These are phyloP conservation scores for Metarhizium brunneum DNA, from an alignment of 2,329 filamentous ascomycete species.

Conservation along the genomic window DNA sequence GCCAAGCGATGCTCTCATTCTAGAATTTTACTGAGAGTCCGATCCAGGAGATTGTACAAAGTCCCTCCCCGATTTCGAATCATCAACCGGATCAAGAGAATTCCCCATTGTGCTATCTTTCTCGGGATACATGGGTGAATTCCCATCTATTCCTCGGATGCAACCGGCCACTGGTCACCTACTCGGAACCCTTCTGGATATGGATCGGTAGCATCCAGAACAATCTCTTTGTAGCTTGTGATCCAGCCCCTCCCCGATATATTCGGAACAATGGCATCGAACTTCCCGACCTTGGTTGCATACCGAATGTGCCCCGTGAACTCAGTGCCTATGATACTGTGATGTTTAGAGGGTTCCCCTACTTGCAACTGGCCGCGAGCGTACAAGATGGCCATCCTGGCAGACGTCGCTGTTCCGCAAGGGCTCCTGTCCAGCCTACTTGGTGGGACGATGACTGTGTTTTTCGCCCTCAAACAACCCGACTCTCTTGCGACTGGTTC, in stretches of 20 bases:
- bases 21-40: too few species aligned
- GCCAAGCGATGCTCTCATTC: too few species aligned
- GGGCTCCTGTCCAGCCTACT: conserved; percentile 36
- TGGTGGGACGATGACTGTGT: conserved; percentile 34
- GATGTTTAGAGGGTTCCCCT: conserved; percentile 27
- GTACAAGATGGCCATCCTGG: conserved; percentile 33
- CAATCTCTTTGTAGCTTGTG: conserved; percentile 31
- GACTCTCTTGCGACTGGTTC: conserved; percentile 19
- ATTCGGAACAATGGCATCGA: conserved; percentile 28
- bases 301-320: conserved; percentile 18
- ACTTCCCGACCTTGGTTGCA: conserved; percentile 26
- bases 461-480: conserved; percentile 20
- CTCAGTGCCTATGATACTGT: too few species aligned
- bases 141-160: too few species aligned
- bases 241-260: conserved; percentile 37
- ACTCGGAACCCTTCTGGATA: conserved; percentile 27
- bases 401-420: conserved; percentile 35
- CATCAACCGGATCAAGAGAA: too few species aligned
- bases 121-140: too few species aligned
- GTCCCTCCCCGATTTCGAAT: too few species aligned
- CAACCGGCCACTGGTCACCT: conserved; percentile 3
- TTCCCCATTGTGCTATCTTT: too few species aligned
- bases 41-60: too few species aligned
- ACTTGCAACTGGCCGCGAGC: conserved; percentile 27
- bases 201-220: conserved; percentile 34